phyloP scores from a whole-genome alignment of 768 basidiomycete genomes.

The Tephrocybe sp. region DNA sequence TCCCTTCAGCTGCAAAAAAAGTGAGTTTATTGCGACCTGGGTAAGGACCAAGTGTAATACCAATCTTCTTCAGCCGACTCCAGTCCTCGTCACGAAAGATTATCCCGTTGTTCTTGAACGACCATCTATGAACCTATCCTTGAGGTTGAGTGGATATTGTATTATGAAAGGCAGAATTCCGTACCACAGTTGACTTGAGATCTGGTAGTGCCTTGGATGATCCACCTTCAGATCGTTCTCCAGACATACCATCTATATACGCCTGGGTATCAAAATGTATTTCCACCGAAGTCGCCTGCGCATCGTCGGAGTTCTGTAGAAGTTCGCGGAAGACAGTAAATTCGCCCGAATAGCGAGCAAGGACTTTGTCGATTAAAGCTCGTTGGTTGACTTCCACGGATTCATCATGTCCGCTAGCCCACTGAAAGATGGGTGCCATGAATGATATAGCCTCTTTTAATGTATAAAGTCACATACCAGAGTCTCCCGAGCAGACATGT shows the following conservation, averaged over 20 bases:
- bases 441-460: neutral
- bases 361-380: constrained; percentile 95
- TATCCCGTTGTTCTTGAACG: constrained; percentile 86
- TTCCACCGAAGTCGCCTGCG: constrained; percentile 70
- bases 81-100: constrained; percentile 85
- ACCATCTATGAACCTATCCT: constrained; percentile 72
- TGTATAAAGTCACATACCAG: constrained; percentile 17
- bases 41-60: constrained; percentile 30
- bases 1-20: constrained; percentile 68
- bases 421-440: constrained; percentile 27
- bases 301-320: constrained; percentile 95
- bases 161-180: constrained; percentile 15
- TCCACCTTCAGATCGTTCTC: constrained; percentile 10
- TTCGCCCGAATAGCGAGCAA: constrained; percentile 94
- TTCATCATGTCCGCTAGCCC: constrained; percentile 67
- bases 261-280: constrained; percentile 73
- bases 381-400: constrained; percentile 92
- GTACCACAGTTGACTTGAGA: constrained; percentile 60
- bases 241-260: constrained; percentile 32
- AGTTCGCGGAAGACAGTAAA: constrained; percentile 85
- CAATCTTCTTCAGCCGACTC: constrained; percentile 87
- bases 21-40: neutral
- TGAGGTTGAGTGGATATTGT: neutral
- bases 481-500: constrained; percentile 24
- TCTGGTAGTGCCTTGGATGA: constrained; percentile 43